Evolutionary conservation across 2,329 filamentous ascomycete genomes (phyloP).

Genomic region (Sporothrix phasma): DNA sequence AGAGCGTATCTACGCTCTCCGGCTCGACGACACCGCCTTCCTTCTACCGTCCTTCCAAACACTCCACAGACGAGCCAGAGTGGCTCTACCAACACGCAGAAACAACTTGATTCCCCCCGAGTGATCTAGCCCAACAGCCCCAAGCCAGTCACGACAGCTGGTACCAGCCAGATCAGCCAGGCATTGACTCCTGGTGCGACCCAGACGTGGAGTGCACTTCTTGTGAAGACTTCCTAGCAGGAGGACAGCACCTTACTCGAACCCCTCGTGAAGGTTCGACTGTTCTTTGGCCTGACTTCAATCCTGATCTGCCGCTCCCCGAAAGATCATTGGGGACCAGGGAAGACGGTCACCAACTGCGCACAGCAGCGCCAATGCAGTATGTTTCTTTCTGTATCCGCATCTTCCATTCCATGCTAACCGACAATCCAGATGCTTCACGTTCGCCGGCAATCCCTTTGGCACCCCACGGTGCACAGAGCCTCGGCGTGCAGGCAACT

Average conservation of each 20-base stretch:
- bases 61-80: neutral
- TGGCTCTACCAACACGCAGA: neutral
- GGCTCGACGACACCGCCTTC: neutral
- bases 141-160: neutral
- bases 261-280: no score
- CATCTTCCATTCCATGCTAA: neutral
- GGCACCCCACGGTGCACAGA: neutral
- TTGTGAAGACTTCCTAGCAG: neutral
- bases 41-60: neutral
- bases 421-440: neutral
- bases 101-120: neutral
- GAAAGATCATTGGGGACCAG: neutral
- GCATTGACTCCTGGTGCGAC: conserved; percentile 8
- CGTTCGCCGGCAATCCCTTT: neutral
- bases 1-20: neutral
- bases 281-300: neutral
- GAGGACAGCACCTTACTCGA: no score
- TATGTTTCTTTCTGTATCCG: neutral
- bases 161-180: neutral
- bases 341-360: neutral
- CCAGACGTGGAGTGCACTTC: neutral
- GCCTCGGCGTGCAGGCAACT: neutral
- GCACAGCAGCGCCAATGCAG: neutral
- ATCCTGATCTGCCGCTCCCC: neutral
- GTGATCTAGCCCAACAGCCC: neutral